Evolutionary conservation across 31 red algal genomes (phyloP), one percentile per base, ranked within the genome.

Genomic region (Bonnemaisonia californica): DNA sequence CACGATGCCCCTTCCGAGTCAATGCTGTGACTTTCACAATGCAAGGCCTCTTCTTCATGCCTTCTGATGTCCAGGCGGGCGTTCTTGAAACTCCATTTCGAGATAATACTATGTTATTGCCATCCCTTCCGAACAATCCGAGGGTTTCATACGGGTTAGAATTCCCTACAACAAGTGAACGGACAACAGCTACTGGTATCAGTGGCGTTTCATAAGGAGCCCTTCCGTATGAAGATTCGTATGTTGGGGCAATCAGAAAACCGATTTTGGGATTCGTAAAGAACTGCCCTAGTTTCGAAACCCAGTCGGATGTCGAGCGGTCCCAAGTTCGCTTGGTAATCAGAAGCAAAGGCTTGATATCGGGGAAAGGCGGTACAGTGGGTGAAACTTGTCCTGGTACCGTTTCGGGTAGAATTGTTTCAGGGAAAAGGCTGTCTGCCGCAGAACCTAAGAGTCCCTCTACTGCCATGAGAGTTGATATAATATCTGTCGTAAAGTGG

Each of bases 1-100:
- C 89, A 54, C 89, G 79, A 41, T 72, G 81, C 18, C 89, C 89
- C 74, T 84, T 72, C 42, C 89, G 71, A 4, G 59, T 85, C 16
- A 92, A 45, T n/a, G 69, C 89, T 26, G 89, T 92, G 16, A 92
- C 66, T 30, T 54, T 42, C 27, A 85, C 39, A 62, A 24, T 61
- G 75, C 89, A 92, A 11, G 57, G 71, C 30, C 33, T 41, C 29
- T 61, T 54, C 12, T 29, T 21, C 62, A 79, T 55, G 3, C 74
- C 65, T 21, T 66, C 5, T 3, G 40, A 73, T 22, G 41, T 80
- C 80, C 76, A 83, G 3, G 65, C 57, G 4, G 80, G 74, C 24
- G 58, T 45, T 54, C 81, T 67, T 24, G 89, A 80, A 28, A 92
- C 69, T 57, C 89, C 80, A 40, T 80, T 85, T 5, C 54, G 31